A percentile compares a stretch with the other conserved stretches of the same genome.
Conservation (phyloP, 768 basidiomycete species). For the Pleurotus djamor region DNA sequence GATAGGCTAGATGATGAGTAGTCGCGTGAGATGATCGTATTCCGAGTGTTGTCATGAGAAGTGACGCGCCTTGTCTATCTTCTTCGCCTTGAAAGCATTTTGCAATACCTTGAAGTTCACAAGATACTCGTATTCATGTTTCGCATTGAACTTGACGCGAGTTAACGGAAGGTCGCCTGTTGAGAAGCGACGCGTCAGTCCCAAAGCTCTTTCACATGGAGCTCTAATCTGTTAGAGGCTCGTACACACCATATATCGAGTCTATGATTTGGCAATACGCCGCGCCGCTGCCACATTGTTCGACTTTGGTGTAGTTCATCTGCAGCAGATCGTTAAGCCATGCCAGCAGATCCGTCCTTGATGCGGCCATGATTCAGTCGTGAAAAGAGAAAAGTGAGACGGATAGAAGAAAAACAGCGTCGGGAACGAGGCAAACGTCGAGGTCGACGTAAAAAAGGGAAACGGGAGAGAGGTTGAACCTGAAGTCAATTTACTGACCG, state of each 20-base stretch:
- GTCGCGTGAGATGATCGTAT: conserved; percentile 5
- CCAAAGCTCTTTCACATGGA: conserved; percentile 4
- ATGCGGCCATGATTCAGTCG: conserved; percentile 54
- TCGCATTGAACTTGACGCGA: conserved; percentile 94
- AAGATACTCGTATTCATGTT: conserved; percentile 93
- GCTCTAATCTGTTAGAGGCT: conserved; percentile 13
- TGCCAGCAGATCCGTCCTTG: conserved; percentile 81
- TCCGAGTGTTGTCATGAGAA: not conserved
- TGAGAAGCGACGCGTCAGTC: not conserved
- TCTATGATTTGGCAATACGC: conserved; percentile 96
- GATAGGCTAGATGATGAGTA: conserved; percentile 64
- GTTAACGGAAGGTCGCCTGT: conserved; percentile 88
- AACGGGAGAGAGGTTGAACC: too few species aligned
- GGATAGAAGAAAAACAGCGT: not conserved
- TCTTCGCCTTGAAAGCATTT: conserved; percentile 85
- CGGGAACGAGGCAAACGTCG: too few species aligned
- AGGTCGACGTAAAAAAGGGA: too few species aligned
- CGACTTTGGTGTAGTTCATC: conserved; percentile 88
- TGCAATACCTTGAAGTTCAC: conserved; percentile 97
- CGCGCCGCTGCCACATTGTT: conserved; percentile 88
- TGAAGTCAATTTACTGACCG: too few species aligned
- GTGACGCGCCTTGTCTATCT: conserved; percentile 83
- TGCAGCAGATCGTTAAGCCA: conserved; percentile 97
- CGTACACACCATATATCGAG: conserved; percentile 80
- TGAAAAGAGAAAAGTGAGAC: not conserved